A percentile compares a stretch with the other conserved stretches of the same genome.
Conservation (phyloP, 2,329 filamentous ascomycete species). For the Ceratocystis variospora region DNA sequence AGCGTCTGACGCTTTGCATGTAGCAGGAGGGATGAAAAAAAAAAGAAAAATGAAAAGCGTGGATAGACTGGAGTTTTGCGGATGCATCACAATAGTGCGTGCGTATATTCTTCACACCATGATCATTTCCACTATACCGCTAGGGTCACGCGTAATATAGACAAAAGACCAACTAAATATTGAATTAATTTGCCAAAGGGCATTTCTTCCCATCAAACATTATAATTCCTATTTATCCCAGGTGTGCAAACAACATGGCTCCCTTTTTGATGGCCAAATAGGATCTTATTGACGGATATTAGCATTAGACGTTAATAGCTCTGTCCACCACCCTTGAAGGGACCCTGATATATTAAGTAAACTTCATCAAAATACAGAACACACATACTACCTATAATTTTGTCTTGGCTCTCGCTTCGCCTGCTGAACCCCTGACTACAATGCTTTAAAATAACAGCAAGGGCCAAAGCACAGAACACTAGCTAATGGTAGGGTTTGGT, state of each 20-base stretch:
- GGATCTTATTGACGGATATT: slow-evolving; percentile 1
- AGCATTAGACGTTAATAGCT: neutral
- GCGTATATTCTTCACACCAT: neutral
- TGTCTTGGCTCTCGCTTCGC: neutral
- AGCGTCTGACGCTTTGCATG: neutral
- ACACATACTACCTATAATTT: neutral
- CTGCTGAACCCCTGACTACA: neutral
- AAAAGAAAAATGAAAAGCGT: no score
- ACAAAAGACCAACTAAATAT: neutral
- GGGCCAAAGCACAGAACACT: neutral
- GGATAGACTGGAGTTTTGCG: neutral
- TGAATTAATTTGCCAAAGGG: neutral
- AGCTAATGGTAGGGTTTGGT: neutral
- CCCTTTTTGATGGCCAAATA: neutral
- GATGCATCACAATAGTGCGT: neutral
- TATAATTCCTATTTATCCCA: neutral
- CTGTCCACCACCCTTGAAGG: neutral
- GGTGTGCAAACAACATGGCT: neutral
- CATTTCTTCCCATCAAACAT: neutral
- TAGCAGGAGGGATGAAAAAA: no score
- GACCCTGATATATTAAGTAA: neutral
- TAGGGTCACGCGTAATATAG: neutral
- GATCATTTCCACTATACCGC: neutral
- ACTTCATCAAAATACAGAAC: neutral
- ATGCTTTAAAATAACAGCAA: neutral